phyloP scores from a whole-genome alignment of 768 basidiomycete genomes.

The Albatrellus ellisii region DNA sequence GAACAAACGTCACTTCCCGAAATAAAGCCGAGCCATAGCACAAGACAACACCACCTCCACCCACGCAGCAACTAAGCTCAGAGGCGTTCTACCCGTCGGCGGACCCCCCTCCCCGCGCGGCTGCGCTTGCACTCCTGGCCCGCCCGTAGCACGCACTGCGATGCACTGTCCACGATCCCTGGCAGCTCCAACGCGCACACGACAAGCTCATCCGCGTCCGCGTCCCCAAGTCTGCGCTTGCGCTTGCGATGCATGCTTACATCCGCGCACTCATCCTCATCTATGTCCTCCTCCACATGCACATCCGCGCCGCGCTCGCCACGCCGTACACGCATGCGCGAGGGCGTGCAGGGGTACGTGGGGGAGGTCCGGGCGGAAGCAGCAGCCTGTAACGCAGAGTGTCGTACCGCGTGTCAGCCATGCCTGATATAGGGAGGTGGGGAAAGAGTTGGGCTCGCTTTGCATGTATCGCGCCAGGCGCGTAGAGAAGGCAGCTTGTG shows the following conservation, averaged over 20 bases:
- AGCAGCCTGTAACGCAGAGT: too few relatives aligned
- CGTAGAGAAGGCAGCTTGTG: conserved; percentile 5
- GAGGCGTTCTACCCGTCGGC: too few relatives aligned
- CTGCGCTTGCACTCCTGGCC: not conserved
- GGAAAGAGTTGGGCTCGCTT: not conserved
- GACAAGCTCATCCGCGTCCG: too few relatives aligned
- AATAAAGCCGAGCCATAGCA: too few relatives aligned
- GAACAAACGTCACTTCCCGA: too few relatives aligned
- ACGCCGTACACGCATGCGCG: not conserved
- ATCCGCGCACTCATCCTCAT: not conserved
- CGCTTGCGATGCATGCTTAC: not conserved
- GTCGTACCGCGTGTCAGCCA: not conserved
- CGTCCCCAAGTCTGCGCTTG: not conserved
- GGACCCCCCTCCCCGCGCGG: not conserved
- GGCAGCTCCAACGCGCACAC: not conserved
- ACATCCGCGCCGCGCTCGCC: not conserved
- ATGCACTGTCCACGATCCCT: not conserved
- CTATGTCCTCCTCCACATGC: not conserved
- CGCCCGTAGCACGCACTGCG: conserved; percentile 2
- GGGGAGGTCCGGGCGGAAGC: not conserved
- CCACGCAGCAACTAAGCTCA: too few relatives aligned
- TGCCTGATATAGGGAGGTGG: not conserved
- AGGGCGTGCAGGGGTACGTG: not conserved
- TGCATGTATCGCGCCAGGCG: conserved; percentile 5
- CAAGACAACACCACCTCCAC: too few relatives aligned